Conservation (phyloP, 2,329 filamentous ascomycete species). For the Microcyclosporella mali region DNA sequence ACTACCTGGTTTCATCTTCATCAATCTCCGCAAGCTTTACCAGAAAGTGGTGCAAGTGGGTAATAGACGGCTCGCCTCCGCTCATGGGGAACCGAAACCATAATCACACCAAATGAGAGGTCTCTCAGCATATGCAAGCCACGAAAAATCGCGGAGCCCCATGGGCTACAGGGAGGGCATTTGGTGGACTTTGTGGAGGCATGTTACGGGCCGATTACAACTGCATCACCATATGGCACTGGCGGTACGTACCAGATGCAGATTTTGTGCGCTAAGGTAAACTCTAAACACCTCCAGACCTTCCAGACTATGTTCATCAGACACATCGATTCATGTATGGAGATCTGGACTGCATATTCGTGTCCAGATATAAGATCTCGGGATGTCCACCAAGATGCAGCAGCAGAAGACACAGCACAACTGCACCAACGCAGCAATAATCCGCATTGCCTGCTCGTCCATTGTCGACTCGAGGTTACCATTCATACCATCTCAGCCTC, state of each 20-base stretch:
- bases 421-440: slow-evolving; percentile 8
- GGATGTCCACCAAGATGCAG: slow-evolving; percentile 2
- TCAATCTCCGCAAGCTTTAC: neutral
- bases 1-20: too few relatives aligned
- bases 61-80: too few relatives aligned
- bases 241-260: slow-evolving; percentile 1
- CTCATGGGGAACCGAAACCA: too few relatives aligned
- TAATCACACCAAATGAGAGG: too few relatives aligned
- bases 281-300: neutral
- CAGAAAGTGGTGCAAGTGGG: neutral
- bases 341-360: neutral
- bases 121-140: slow-evolving; percentile 2
- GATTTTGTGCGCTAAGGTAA: neutral
- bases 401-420: slow-evolving; percentile 3
- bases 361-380: slow-evolving; percentile 13
- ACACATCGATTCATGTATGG: neutral
- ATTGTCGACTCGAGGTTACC: slow-evolving; percentile 15
- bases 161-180: slow-evolving; percentile 1
- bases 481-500: slow-evolving; percentile 16
- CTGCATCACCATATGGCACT: too few relatives aligned
- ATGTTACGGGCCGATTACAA: slow-evolving; percentile 14
- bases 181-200: slow-evolving; percentile 2
- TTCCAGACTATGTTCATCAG: neutral
- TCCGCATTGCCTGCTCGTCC: slow-evolving; percentile 13
- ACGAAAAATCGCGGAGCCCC: slow-evolving; percentile 9